Percentiles rank a stretch among this genome's conserved stretches.
phyloP scores from a whole-genome alignment of 108 stramenopile genomes.

The Cyclotella atomus region DNA sequence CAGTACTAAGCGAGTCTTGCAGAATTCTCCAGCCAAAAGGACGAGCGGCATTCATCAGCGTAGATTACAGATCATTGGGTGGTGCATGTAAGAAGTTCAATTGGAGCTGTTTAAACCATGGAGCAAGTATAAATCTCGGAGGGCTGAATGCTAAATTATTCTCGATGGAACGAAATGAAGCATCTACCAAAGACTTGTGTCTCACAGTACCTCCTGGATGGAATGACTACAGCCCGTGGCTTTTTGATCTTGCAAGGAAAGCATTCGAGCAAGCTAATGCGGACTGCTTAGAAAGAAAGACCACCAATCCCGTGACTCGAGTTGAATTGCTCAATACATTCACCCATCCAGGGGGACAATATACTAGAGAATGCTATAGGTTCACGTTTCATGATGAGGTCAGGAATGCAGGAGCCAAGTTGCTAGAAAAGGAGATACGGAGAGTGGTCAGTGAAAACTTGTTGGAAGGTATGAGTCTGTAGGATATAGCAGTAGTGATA shows the following conservation, averaged over 20 bases:
- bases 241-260: constrained; percentile 6
- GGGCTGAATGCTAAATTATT: constrained; percentile 40
- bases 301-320: constrained; percentile 1
- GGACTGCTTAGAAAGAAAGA: not conserved
- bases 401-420: constrained; percentile 34
- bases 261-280: not conserved
- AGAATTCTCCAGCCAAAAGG: constrained; percentile 30
- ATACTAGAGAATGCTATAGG: constrained; percentile 48
- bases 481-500: not conserved
- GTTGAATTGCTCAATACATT: constrained; percentile 30
- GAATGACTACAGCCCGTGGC: constrained; percentile 8
- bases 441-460: constrained; percentile 1
- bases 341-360: constrained; percentile 8
- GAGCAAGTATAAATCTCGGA: constrained; percentile 41
- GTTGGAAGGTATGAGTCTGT: constrained; percentile 17
- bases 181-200: constrained; percentile 45
- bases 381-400: constrained; percentile 35
- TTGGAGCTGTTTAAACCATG: not conserved
- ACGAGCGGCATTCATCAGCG: constrained; percentile 40
- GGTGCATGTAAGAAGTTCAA: constrained; percentile 26
- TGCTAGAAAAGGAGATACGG: constrained; percentile 43
- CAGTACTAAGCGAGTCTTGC: constrained; percentile 32
- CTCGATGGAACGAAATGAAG: constrained; percentile 18
- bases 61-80: constrained; percentile 36
- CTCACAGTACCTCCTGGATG: constrained; percentile 17